Percentiles rank a stretch among this genome's conserved stretches.
These are phyloP conservation scores for Papiliotrema terrestris DNA, from an alignment of 1,284 basidiomycete species.

Conservation along the genomic window DNA sequence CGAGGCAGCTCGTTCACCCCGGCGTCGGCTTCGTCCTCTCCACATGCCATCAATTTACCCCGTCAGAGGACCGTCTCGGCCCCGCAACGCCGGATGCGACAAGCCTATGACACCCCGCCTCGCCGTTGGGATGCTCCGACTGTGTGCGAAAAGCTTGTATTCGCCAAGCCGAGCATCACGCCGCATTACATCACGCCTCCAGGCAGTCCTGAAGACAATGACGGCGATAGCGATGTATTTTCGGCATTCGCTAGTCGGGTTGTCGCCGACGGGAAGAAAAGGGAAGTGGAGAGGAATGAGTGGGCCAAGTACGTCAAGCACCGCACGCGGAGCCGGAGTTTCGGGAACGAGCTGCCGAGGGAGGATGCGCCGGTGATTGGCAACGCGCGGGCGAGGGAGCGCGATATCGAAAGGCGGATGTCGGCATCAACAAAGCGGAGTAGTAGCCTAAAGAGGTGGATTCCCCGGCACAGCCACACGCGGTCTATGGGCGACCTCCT, in stretches of 20 bases:
- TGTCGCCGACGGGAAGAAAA: constrained; percentile 14
- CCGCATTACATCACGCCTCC: constrained; percentile 41
- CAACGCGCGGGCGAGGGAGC: constrained; percentile 17
- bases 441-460: not conserved
- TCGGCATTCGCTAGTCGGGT: constrained; percentile 8
- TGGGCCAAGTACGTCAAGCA: constrained; percentile 23
- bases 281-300: constrained; percentile 26
- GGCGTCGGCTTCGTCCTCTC: constrained; percentile 5
- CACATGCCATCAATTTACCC: not conserved
- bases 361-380: constrained; percentile 25
- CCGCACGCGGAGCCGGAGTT: constrained; percentile 25
- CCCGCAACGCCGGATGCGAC: constrained; percentile 4
- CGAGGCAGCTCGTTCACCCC: constrained; percentile 1
- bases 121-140: constrained; percentile 27
- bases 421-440: not conserved
- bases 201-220: constrained; percentile 18
- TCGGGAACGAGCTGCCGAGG: constrained; percentile 13
- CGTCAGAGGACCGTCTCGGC: constrained; percentile 14
- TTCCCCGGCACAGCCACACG: not conserved
- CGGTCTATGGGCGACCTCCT: not conserved
- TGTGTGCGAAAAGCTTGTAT: constrained; percentile 38
- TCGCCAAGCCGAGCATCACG: constrained; percentile 36
- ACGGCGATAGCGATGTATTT: constrained; percentile 5
- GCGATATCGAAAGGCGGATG: constrained; percentile 13
- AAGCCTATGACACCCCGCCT: constrained; percentile 4